Evolutionary conservation across 805 yeast genomes (phyloP).

Genomic region (Yarrowia sp.): DNA sequence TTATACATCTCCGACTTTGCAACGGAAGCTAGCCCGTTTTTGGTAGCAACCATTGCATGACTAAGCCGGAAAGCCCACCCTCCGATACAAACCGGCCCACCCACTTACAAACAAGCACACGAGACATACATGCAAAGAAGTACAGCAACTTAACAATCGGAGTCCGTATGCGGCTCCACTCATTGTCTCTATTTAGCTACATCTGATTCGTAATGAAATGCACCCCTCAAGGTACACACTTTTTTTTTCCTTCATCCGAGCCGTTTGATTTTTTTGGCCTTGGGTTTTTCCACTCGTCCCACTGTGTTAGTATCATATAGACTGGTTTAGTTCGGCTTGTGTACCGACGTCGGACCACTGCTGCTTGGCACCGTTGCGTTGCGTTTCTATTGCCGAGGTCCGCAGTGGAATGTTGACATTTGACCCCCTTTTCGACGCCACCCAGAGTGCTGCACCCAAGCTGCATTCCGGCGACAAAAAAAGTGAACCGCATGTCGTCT

Average conservation of each 20-base stretch:
- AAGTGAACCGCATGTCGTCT: neutral
- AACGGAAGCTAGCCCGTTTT: neutral
- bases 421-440: neutral
- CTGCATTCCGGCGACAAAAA: neutral
- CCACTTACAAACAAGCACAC: too few relatives aligned
- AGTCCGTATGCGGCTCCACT: too few relatives aligned
- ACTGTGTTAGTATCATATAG: neutral
- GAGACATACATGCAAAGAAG: too few relatives aligned
- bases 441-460: neutral
- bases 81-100: too few relatives aligned
- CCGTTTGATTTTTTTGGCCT: slow-evolving; percentile 7
- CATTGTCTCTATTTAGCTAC: neutral
- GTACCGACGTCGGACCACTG: too few relatives aligned
- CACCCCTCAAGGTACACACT: neutral
- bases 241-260: neutral
- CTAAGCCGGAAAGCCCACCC: too few relatives aligned
- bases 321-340: too few relatives aligned
- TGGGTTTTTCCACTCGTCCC: slow-evolving; percentile 14
- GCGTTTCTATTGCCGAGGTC: neutral
- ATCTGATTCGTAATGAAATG: neutral
- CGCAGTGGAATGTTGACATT: neutral
- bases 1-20: neutral
- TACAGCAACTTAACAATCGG: too few relatives aligned
- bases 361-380: neutral
- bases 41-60: too few relatives aligned